These are phyloP conservation scores for Aspergillus leporis DNA, from an alignment of 495 filamentous ascomycete genomes.

Conservation along the genomic window DNA sequence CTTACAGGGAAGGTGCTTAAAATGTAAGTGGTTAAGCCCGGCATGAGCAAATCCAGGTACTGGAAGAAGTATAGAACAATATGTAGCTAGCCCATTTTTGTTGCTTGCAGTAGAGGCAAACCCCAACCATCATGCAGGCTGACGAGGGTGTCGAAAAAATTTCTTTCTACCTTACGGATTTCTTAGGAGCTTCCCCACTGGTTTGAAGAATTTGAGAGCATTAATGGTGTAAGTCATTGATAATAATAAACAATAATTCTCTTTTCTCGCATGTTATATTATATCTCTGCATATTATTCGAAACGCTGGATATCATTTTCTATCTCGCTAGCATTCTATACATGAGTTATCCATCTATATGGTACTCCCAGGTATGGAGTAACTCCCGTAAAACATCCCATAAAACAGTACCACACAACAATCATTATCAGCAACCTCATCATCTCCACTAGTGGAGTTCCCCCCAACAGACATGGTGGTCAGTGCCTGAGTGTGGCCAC, in stretches of 20 bases:
- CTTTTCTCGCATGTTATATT: too few relatives aligned
- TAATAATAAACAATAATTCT: neutral
- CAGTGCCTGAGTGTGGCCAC: constrained; percentile 9
- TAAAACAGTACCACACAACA: too few relatives aligned
- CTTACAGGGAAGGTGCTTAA: too few relatives aligned
- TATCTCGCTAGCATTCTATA: too few relatives aligned
- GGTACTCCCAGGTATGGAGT: too few relatives aligned
- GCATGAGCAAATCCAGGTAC: neutral
- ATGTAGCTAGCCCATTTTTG: too few relatives aligned
- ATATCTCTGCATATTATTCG: too few relatives aligned
- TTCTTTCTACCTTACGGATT: constrained; percentile 1
- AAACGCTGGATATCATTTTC: too few relatives aligned
- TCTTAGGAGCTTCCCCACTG: neutral
- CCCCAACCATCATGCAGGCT: constrained; percentile 4
- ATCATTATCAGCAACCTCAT: neutral
- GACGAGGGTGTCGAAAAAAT: constrained; percentile 7
- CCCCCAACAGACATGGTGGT: constrained; percentile 1
- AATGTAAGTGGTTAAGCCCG: too few relatives aligned
- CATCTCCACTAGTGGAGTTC: neutral
- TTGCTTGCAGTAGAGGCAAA: neutral
- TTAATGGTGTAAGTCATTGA: too few relatives aligned
- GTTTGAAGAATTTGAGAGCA: neutral
- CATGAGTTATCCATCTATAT: too few relatives aligned
- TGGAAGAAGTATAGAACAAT: neutral
- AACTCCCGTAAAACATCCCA: too few relatives aligned